Conservation (phyloP, 306 rosid species). For the Betula pendula region DNA sequence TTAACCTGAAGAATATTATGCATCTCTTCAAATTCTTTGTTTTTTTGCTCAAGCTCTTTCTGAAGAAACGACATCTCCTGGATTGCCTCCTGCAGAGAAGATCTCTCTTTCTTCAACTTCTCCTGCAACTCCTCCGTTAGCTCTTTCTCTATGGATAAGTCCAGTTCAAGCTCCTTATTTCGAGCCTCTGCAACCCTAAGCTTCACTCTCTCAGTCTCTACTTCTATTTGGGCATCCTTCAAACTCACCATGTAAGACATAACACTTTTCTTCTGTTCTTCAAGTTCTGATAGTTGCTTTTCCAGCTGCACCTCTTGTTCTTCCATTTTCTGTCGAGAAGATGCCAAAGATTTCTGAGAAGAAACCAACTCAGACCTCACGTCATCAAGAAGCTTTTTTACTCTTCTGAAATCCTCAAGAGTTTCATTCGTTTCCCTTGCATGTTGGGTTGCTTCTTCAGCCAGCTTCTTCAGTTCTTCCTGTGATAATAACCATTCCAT, state of each 20-base stretch:
- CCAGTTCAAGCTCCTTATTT: constrained; percentile 66
- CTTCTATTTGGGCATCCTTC: constrained; percentile 70
- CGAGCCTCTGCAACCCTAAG: constrained; percentile 58
- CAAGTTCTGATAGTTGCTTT: constrained; percentile 63
- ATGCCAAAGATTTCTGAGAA: constrained; percentile 75
- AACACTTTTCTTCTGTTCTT: constrained; percentile 62
- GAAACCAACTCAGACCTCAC: constrained; percentile 81
- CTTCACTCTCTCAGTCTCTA: constrained; percentile 71
- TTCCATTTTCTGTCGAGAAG: constrained; percentile 68
- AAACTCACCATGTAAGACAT: constrained; percentile 60
- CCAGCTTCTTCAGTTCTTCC: constrained; percentile 69
- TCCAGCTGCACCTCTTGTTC: constrained; percentile 68
- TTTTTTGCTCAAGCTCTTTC: constrained; percentile 51
- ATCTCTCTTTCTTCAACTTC: constrained; percentile 64
- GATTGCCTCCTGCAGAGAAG: constrained; percentile 61
- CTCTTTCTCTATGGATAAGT: constrained; percentile 59
- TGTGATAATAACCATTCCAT: constrained; percentile 75
- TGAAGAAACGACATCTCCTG: constrained; percentile 56
- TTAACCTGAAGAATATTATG: constrained; percentile 53
- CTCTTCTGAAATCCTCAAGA: constrained; percentile 59
- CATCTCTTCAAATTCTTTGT: constrained; percentile 45
- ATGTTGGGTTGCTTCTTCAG: constrained; percentile 53
- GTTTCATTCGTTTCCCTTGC: constrained; percentile 53
- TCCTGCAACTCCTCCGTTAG: constrained; percentile 57
- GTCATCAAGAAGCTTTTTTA: constrained; percentile 67